These are phyloP conservation scores for Saccharomycopsis sp. DNA, from an alignment of 805 yeast genomes.

Conservation along the genomic window DNA sequence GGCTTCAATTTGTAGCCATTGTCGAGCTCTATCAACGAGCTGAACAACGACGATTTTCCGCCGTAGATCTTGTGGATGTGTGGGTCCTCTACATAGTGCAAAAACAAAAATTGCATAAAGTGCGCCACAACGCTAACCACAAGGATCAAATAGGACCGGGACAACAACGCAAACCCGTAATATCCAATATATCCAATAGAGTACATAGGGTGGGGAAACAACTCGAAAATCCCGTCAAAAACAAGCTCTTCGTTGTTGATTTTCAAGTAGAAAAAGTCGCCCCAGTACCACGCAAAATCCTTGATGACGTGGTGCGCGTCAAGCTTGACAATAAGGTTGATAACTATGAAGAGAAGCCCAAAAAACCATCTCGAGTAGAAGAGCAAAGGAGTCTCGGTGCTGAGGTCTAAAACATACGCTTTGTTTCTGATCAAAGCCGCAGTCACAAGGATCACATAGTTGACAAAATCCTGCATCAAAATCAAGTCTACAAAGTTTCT, in stretches of 20 bases:
- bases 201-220: slow-evolving; percentile 92
- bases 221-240: slow-evolving; percentile 83
- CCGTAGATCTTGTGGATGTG: slow-evolving; percentile 79
- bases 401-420: slow-evolving; percentile 26
- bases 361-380: slow-evolving; percentile 45
- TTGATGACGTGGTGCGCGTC: slow-evolving; percentile 86
- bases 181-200: slow-evolving; percentile 84
- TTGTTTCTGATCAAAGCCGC: slow-evolving; percentile 32
- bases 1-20: slow-evolving; percentile 44
- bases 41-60: not conserved
- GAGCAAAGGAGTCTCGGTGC: slow-evolving; percentile 37
- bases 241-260: slow-evolving; percentile 58
- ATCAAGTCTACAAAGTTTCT: slow-evolving; percentile 75
- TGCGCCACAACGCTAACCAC: slow-evolving; percentile 70
- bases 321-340: slow-evolving; percentile 78
- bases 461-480: slow-evolving; percentile 76
- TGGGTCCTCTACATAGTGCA: slow-evolving; percentile 74
- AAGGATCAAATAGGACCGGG: slow-evolving; percentile 66
- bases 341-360: slow-evolving; percentile 57
- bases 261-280: slow-evolving; percentile 81
- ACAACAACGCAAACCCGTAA: slow-evolving; percentile 73
- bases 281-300: slow-evolving; percentile 95
- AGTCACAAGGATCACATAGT: slow-evolving; percentile 59
- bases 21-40: slow-evolving; percentile 26
- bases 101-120: slow-evolving; percentile 65